Percentiles rank a stretch among this genome's conserved stretches.
Evolutionary conservation across 1,139 yeast species (phyloP).

Genomic region (Pichia kudriavzevii): DNA sequence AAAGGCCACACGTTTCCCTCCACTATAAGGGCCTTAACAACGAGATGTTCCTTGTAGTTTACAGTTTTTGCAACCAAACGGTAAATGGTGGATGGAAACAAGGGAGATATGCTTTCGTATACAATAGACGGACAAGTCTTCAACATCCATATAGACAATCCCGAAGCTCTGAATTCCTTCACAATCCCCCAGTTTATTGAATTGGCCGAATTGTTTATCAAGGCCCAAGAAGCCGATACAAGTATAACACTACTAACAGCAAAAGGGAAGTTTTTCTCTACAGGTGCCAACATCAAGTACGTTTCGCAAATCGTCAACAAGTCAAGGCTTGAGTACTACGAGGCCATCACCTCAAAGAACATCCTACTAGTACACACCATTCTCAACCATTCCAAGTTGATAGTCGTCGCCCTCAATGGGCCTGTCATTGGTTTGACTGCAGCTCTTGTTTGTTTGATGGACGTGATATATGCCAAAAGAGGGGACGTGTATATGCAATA

Average conservation of each 20-base stretch:
- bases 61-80: too few species aligned
- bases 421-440: conserved; percentile 81
- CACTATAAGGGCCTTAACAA: too few species aligned
- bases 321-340: conserved; percentile 18
- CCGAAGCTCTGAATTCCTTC: conserved; percentile 60
- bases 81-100: background rate
- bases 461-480: conserved; percentile 62
- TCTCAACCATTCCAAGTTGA: conserved; percentile 63
- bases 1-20: too few species aligned
- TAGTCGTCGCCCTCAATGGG: conserved; percentile 75
- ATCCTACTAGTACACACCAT: conserved; percentile 61
- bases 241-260: conserved; percentile 61
- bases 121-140: conserved; percentile 34
- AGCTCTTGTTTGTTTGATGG: conserved; percentile 68
- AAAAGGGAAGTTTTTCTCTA: conserved; percentile 71
- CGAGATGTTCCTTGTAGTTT: too few species aligned
- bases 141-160: conserved; percentile 61
- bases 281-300: conserved; percentile 68
- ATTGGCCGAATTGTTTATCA: conserved; percentile 52
- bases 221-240: conserved; percentile 61
- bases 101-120: conserved; percentile 10
- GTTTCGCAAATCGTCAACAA: conserved; percentile 28
- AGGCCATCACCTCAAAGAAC: conserved; percentile 46
- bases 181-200: conserved; percentile 57
- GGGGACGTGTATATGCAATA: conserved; percentile 25